phyloP scores from a whole-genome alignment of 2,329 filamentous ascomycete genomes.

The Dactylonectria estremocensis region DNA sequence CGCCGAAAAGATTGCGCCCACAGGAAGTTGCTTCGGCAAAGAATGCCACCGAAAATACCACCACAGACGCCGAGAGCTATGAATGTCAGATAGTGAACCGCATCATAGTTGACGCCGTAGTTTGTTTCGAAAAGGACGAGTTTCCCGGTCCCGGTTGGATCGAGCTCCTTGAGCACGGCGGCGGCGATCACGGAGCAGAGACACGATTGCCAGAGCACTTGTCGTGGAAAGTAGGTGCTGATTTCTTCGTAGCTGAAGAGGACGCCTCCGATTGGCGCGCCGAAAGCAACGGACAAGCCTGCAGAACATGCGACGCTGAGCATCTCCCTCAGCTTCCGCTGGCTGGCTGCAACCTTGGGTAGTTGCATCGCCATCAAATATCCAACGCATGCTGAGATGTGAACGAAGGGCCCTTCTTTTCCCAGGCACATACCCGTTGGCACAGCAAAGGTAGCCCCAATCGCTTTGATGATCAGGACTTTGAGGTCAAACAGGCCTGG shows the following conservation, averaged over 20 bases:
- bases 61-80: constrained; percentile 33
- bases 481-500: constrained; percentile 35
- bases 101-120: constrained; percentile 36
- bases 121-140: constrained; percentile 38
- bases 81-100: constrained; percentile 31
- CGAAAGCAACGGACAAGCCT: constrained; percentile 33
- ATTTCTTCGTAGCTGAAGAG: constrained; percentile 41
- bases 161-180: constrained; percentile 33
- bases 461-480: constrained; percentile 33
- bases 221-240: constrained; percentile 37
- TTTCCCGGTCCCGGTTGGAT: constrained; percentile 33
- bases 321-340: constrained; percentile 34
- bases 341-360: constrained; percentile 31
- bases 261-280: constrained; percentile 33
- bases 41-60: constrained; percentile 27
- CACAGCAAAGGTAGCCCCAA: constrained; percentile 35
- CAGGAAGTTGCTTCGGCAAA: constrained; percentile 30
- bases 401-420: constrained; percentile 36
- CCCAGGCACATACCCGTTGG: constrained; percentile 38
- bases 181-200: constrained; percentile 35
- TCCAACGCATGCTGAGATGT: constrained; percentile 37
- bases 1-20: constrained; percentile 36
- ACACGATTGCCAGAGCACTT: constrained; percentile 32
- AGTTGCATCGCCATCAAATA: constrained; percentile 26
- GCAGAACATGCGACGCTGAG: constrained; percentile 35